Conservation (phyloP, 2,329 filamentous ascomycete genomes). For the Chaetomium sp. region DNA sequence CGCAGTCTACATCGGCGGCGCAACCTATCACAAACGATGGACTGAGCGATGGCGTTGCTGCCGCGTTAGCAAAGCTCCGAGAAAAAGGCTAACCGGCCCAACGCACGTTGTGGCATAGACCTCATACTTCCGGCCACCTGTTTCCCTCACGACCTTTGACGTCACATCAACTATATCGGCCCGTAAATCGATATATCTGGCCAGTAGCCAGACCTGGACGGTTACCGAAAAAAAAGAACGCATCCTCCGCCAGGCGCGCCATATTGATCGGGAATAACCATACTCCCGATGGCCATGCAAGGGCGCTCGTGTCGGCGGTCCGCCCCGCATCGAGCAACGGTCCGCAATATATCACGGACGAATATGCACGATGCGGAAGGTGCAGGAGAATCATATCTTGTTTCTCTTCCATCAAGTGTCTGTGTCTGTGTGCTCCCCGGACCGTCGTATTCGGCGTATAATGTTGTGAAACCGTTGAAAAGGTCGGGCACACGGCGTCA, state of each 20-base stretch:
- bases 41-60: constrained; percentile 52
- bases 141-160: background rate
- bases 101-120: background rate
- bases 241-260: background rate
- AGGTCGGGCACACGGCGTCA: no score
- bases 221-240: no score
- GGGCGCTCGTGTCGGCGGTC: constrained; percentile 13
- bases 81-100: constrained; percentile 32
- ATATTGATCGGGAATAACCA: background rate
- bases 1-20: constrained; percentile 13
- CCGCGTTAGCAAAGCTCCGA: constrained; percentile 53
- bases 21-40: constrained; percentile 33
- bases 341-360: background rate
- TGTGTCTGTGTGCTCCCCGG: background rate
- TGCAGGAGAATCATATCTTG: background rate
- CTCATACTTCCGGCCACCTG: background rate
- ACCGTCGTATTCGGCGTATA: background rate
- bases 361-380: background rate
- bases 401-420: background rate
- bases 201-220: no score
- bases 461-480: no score
- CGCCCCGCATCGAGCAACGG: constrained; percentile 3
- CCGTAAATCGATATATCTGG: no score
- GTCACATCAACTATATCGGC: no score
- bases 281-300: background rate